phyloP scores from a whole-genome alignment of 371 early-diverging fungal genomes.

The Apophysomyces trapeziformis region DNA sequence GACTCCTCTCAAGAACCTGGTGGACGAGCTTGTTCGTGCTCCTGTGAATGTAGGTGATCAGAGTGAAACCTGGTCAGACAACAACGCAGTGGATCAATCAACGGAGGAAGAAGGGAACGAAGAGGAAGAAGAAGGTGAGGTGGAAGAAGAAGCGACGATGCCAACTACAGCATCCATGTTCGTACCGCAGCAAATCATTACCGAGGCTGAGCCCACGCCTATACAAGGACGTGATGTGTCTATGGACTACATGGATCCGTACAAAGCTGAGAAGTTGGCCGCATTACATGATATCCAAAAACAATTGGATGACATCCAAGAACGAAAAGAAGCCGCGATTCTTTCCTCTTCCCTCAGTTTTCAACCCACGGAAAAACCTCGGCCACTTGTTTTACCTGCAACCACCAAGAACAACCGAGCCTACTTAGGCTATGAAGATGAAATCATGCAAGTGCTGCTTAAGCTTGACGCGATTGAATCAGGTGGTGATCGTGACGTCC shows the following conservation, averaged over 20 bases:
- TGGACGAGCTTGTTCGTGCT: conserved; percentile 18
- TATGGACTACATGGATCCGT: conserved; percentile 14
- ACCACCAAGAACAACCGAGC: conserved; percentile 30
- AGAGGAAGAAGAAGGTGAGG: neutral
- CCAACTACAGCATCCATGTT: neutral
- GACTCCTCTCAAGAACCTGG: conserved; percentile 19
- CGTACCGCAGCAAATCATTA: conserved; percentile 13
- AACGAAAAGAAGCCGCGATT: conserved; percentile 22
- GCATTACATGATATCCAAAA: conserved; percentile 27
- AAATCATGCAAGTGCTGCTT: conserved; percentile 35
- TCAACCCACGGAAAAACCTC: conserved; percentile 14
- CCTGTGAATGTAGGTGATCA: neutral
- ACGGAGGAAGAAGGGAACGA: neutral
- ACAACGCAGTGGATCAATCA: neutral
- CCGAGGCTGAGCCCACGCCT: conserved; percentile 16
- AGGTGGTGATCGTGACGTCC: conserved; percentile 38
- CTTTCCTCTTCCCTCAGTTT: conserved; percentile 31
- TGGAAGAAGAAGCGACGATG: neutral
- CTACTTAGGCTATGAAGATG: conserved; percentile 39
- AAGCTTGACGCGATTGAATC: conserved; percentile 46
- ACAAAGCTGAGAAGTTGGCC: conserved; percentile 23
- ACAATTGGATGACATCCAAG: conserved; percentile 30
- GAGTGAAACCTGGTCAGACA: no score
- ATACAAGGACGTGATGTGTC: conserved; percentile 10
- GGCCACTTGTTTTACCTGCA: conserved; percentile 19